Conservation (phyloP, 2,329 filamentous ascomycete genomes). For the Biscogniauxia mediterranea region DNA sequence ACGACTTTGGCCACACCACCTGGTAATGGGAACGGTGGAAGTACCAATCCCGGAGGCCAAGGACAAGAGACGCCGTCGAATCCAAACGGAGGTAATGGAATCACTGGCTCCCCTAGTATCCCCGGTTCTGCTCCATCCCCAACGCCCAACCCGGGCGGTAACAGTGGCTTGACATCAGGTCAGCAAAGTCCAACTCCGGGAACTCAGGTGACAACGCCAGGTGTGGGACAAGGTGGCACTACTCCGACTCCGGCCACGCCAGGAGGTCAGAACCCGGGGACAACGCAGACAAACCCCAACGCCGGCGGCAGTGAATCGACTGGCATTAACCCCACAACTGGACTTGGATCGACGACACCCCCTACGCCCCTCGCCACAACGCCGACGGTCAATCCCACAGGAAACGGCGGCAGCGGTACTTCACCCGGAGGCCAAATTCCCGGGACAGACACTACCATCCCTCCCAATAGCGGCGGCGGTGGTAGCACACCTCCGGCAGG, state of each 20-base stretch:
- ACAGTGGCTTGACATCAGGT: slow-evolving; percentile 15
- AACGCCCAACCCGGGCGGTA: slow-evolving; percentile 13
- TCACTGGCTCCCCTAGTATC: slow-evolving; percentile 6
- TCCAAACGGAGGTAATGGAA: slow-evolving; percentile 9
- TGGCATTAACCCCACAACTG: neutral
- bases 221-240: neutral
- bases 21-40: slow-evolving; percentile 11
- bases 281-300: slow-evolving; percentile 2
- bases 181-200: slow-evolving; percentile 9
- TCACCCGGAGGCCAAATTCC: neutral
- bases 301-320: neutral
- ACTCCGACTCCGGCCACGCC: slow-evolving; percentile 2
- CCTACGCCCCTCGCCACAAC: too few species aligned
- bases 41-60: slow-evolving; percentile 4
- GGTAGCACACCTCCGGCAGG: slow-evolving; percentile 1
- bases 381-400: too few species aligned
- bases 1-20: slow-evolving; percentile 5
- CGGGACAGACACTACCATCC: neutral
- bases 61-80: slow-evolving; percentile 10
- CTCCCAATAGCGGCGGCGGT: neutral
- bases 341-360: neutral
- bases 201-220: neutral
- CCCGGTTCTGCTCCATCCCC: slow-evolving; percentile 7
- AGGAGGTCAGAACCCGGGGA: slow-evolving; percentile 4
- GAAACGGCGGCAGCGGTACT: too few species aligned